Evolutionary conservation across 2,329 filamentous ascomycete genomes (phyloP).

Genomic region (Fusarium albosuccineum): DNA sequence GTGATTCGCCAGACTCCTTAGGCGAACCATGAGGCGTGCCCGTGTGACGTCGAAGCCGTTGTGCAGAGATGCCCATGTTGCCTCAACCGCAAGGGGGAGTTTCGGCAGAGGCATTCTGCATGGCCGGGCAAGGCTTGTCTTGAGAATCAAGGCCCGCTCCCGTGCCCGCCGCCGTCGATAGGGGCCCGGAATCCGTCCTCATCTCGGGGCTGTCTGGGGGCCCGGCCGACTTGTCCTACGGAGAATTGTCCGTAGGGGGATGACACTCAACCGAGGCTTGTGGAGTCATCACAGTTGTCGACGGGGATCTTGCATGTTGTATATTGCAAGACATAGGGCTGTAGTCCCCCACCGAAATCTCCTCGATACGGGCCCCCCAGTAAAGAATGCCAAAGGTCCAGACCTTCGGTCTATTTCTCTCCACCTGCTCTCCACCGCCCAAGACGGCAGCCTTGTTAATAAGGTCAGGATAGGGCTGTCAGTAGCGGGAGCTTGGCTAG

Average conservation of each 20-base stretch:
- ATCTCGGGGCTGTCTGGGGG: neutral
- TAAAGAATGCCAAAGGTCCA: conserved; percentile 5
- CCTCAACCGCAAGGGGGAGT: neutral
- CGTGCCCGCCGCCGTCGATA: neutral
- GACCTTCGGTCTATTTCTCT: conserved; percentile 19
- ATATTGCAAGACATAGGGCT: conserved; percentile 29
- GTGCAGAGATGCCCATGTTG: neutral
- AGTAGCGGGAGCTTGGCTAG: conserved; percentile 21
- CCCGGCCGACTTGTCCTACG: too few relatives aligned
- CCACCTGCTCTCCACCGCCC: conserved; percentile 2
- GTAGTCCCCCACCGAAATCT: conserved; percentile 11
- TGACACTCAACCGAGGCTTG: conserved; percentile 29
- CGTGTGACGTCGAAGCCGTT: conserved; percentile 28
- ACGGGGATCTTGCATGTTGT: conserved; percentile 17
- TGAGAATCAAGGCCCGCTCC: neutral
- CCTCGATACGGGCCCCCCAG: conserved; percentile 3
- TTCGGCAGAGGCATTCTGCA: neutral
- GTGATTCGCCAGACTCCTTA: conserved; percentile 10
- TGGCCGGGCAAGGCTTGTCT: conserved; percentile 1
- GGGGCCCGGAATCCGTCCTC: neutral
- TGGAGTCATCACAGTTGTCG: conserved; percentile 22
- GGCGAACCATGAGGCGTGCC: conserved; percentile 18
- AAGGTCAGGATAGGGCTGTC: conserved; percentile 5
- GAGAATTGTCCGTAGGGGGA: neutral
- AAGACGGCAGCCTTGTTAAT: neutral